Evolutionary conservation across 208 protist genomes (phyloP).

Genomic region (Chromosphaera perkinsii): DNA sequence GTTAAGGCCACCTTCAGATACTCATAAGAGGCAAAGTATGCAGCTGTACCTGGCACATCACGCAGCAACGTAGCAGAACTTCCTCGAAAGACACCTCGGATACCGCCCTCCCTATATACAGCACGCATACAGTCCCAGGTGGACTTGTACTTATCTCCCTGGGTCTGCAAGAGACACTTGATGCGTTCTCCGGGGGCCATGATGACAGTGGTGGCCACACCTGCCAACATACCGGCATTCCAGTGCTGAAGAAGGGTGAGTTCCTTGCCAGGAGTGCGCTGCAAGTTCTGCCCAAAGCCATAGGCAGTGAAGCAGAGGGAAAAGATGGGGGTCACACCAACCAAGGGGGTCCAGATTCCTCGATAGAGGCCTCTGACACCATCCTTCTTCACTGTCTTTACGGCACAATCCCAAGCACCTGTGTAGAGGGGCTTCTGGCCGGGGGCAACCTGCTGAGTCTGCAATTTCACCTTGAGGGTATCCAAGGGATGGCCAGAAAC

Average conservation of each 20-base stretch:
- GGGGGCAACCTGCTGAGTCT: not conserved
- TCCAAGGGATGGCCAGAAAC: constrained; percentile 50
- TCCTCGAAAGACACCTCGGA: constrained; percentile 34
- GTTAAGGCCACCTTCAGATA: constrained; percentile 23
- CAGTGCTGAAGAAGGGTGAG: constrained; percentile 1
- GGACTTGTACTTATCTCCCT: not conserved
- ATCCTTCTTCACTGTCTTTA: constrained; percentile 37
- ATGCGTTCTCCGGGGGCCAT: constrained; percentile 43
- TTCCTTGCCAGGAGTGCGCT: no score
- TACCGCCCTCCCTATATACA: constrained; percentile 16
- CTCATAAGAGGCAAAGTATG: constrained; percentile 39
- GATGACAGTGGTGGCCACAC: constrained; percentile 44
- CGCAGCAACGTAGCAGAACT: constrained; percentile 36
- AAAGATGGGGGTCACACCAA: constrained; percentile 50
- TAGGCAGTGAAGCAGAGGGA: constrained; percentile 29
- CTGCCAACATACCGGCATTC: constrained; percentile 39
- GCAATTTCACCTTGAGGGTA: constrained; percentile 50
- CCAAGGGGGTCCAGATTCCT: constrained; percentile 39
- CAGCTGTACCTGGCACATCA: constrained; percentile 28
- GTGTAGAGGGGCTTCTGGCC: constrained; percentile 29
- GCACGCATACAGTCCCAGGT: not conserved
- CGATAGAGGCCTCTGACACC: constrained; percentile 32
- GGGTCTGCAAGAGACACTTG: constrained; percentile 42
- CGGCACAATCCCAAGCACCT: constrained; percentile 40
- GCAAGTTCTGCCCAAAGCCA: not conserved